phyloP scores from a whole-genome alignment of 345 rosid genomes.

The Ceriops tagal region DNA sequence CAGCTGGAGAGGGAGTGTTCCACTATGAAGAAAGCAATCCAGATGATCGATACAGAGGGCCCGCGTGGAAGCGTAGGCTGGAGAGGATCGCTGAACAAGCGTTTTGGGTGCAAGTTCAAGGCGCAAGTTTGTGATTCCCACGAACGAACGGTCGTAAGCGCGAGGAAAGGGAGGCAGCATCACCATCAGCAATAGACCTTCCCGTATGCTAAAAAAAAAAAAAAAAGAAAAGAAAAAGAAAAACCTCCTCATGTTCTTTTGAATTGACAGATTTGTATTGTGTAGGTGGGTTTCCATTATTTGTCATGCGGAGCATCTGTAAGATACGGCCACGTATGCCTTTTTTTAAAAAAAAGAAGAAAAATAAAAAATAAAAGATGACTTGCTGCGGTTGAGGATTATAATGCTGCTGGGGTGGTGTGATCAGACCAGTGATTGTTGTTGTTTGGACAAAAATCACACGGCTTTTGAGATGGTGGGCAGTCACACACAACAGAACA shows the following conservation, averaged over 20 bases:
- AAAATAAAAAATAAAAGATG: background rate
- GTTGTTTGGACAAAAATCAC: background rate
- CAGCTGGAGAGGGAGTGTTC: slow-evolving; percentile 86
- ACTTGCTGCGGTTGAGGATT: background rate
- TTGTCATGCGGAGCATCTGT: slow-evolving; percentile 4
- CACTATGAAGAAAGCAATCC: slow-evolving; percentile 76
- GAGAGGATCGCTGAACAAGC: slow-evolving; percentile 51
- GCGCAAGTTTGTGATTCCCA: slow-evolving; percentile 94
- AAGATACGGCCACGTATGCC: slow-evolving; percentile 13
- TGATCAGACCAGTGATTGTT: background rate
- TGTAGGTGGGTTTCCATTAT: slow-evolving; percentile 10
- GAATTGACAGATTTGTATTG: background rate
- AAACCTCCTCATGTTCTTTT: background rate
- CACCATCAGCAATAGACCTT: slow-evolving; percentile 30
- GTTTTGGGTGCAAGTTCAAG: slow-evolving; percentile 87
- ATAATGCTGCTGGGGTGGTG: background rate
- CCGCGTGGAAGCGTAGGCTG: slow-evolving; percentile 25
- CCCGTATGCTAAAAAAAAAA: background rate
- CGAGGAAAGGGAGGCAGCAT: slow-evolving; percentile 43
- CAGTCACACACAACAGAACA: background rate
- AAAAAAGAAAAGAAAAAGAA: background rate
- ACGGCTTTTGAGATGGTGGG: slow-evolving; percentile 15
- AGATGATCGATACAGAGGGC: slow-evolving; percentile 59
- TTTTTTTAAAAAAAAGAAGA: background rate
- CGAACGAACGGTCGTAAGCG: slow-evolving; percentile 56